Evolutionary conservation across 192 early-diverging fungal species (phyloP), one percentile per base, ranked within the genome.

Genomic region (Dissophora ornata): DNA sequence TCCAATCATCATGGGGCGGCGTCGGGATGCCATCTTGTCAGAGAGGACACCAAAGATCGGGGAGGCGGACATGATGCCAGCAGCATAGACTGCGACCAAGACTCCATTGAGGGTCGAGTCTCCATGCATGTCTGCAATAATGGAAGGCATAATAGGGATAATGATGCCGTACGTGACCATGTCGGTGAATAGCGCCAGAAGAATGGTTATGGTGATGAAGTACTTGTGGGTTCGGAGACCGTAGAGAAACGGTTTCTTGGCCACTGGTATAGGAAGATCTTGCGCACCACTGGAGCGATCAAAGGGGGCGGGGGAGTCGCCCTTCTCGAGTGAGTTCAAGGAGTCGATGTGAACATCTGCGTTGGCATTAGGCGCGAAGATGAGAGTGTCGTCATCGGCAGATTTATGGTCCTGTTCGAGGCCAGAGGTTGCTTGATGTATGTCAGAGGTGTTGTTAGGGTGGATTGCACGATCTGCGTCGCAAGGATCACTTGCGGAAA

Each of bases 31-130:
- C 70, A 87, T 89, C 44, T 85, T 81, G 48, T 94, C 92, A 13
- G 90, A 92, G 38, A 94, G 70, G 28, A 85, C 83, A 12, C 88
- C 92, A 52, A 89, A 91, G 8, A 88, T 48, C 1, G 89, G 89
- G 0, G 90, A 88, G 0, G 86, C 71, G 2, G 85, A 50, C 57
- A 94, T 80, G 34, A 92, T 71, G 25, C 91, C 91, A 28, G 87
- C 71, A 12, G 84, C 84, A 84, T 79, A 69, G 44, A 67, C 62
- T 8, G 89, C 90, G 54, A 92, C 89, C 16, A 93, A 83, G 42
- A 93, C 68, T 13, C 92, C 92, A 57, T 87, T 87, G 59, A 83
- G 67, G 6, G 79, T 78, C 19, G 85, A 84, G 58, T 86, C 85
- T 66, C 86, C 84, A 16, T 81, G 75, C 51, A 90, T 82, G 57